These are phyloP conservation scores for Anaeramoeba ignava DNA, from an alignment of 78 protist genomes.

Conservation along the genomic window DNA sequence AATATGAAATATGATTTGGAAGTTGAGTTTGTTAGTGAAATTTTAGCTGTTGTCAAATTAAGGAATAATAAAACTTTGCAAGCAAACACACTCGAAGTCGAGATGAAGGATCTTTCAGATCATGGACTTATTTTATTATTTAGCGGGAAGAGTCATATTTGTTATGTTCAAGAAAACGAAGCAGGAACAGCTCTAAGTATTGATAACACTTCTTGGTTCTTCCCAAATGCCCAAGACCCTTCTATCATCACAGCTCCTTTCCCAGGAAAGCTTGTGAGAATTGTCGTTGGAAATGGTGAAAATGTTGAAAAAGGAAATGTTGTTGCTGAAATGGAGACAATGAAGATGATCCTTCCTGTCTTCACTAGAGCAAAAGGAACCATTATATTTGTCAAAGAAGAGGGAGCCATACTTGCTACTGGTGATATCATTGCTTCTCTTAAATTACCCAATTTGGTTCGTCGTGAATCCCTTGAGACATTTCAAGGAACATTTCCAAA, in stretches of 20 bases:
- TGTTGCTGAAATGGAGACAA: conserved; percentile 78
- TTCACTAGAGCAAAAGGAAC: conserved; percentile 47
- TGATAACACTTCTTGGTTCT: conserved; percentile 50
- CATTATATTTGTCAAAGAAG: conserved; percentile 16
- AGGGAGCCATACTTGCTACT: conserved; percentile 62
- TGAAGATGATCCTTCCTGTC: conserved; percentile 89
- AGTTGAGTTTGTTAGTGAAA: too few relatives aligned
- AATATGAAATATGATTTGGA: conserved; percentile 35
- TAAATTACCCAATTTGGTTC: conserved; percentile 51
- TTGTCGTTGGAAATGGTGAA: conserved; percentile 60
- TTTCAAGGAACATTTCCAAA: conserved; percentile 7
- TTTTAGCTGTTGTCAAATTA: too few relatives aligned
- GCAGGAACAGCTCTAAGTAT: conserved; percentile 51
- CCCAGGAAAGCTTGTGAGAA: conserved; percentile 80
- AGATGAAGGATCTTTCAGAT: conserved; percentile 38
- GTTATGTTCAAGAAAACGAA: conserved; percentile 46
- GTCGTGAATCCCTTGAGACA: conserved; percentile 14
- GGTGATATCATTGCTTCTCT: conserved; percentile 77
- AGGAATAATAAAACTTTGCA: not conserved
- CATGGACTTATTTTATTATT: conserved; percentile 57
- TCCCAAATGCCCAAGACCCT: conserved; percentile 78
- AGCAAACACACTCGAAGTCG: conserved; percentile 18
- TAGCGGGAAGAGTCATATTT: conserved; percentile 38
- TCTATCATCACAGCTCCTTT: conserved; percentile 51
- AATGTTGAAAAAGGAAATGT: conserved; percentile 55